These are phyloP conservation scores for Mucor piriformis DNA, from an alignment of 371 early-diverging fungal species.

Conservation along the genomic window DNA sequence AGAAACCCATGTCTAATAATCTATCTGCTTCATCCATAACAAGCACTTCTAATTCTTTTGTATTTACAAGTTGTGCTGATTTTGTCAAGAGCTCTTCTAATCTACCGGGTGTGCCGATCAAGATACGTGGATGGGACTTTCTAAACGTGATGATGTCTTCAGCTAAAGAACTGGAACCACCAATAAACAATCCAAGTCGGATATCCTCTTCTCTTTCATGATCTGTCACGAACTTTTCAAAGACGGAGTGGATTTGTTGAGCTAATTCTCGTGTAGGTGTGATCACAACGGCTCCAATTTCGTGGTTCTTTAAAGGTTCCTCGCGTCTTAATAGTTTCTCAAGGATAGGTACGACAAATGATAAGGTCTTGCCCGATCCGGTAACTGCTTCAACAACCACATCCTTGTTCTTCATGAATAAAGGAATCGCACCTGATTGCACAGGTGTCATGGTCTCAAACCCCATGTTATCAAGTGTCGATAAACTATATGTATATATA, in stretches of 20 bases:
- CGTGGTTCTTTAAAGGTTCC: conserved; percentile 61
- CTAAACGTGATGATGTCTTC: conserved; percentile 67
- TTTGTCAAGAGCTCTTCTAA: conserved; percentile 85
- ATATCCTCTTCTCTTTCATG: conserved; percentile 48
- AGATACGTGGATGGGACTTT: conserved; percentile 72
- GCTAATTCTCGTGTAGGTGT: conserved; percentile 98
- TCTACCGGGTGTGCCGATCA: conserved; percentile 98
- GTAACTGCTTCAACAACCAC: conserved; percentile 99
- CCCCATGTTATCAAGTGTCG: conserved; percentile 37
- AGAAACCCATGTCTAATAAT: conserved; percentile 94
- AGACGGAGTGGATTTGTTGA: conserved; percentile 85
- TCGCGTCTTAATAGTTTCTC: conserved; percentile 77
- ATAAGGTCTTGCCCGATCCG: conserved; percentile 99
- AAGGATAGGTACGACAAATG: conserved; percentile 96
- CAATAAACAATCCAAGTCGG: conserved; percentile 65
- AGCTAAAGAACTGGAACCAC: conserved; percentile 66
- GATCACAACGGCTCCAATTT: conserved; percentile 92
- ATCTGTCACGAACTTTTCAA: conserved; percentile 59
- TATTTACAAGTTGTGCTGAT: conserved; percentile 57
- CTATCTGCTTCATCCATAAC: conserved; percentile 96
- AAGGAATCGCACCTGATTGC: conserved; percentile 82
- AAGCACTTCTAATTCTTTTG: conserved; percentile 85
- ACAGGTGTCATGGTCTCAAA: conserved; percentile 54
- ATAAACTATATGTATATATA: conserved; percentile 28
- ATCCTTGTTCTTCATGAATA: conserved; percentile 91